These are phyloP conservation scores for Chiua sp. DNA, from an alignment of 1,284 basidiomycete species.

Conservation along the genomic window DNA sequence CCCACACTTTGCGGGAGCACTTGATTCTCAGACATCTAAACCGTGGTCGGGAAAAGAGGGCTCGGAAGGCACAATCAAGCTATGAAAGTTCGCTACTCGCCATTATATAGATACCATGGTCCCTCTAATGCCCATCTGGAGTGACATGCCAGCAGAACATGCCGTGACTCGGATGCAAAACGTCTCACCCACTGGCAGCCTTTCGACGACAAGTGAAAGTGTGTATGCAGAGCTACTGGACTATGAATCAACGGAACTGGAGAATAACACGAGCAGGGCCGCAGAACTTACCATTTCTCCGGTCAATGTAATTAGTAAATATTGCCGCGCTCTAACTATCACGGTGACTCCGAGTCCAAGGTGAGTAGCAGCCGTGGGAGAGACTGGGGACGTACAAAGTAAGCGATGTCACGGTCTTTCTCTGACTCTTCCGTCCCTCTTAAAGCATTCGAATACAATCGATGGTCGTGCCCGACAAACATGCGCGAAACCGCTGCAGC, in stretches of 20 bases:
- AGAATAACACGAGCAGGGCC: neutral
- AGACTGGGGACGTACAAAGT: too few relatives aligned
- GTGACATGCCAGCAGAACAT: neutral
- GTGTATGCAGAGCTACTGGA: too few relatives aligned
- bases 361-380: too few relatives aligned
- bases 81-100: neutral
- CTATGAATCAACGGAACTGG: neutral
- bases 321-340: neutral
- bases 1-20: conserved; percentile 72
- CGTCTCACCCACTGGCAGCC: too few relatives aligned
- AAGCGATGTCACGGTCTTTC: too few relatives aligned
- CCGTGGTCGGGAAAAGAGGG: too few relatives aligned
- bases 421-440: too few relatives aligned
- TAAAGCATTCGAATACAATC: too few relatives aligned
- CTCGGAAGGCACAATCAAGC: neutral
- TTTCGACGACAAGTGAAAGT: too few relatives aligned
- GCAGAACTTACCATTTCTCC: neutral
- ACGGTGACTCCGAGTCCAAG: too few relatives aligned
- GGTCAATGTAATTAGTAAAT: neutral
- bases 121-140: neutral
- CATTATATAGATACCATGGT: neutral
- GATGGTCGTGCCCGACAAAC: too few relatives aligned
- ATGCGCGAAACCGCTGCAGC: too few relatives aligned
- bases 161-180: neutral
- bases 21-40: conserved; percentile 32